Evolutionary conservation across 768 basidiomycete genomes (phyloP), one percentile per base, ranked within the genome.

Genomic region (Leccinellum rugosiceps): DNA sequence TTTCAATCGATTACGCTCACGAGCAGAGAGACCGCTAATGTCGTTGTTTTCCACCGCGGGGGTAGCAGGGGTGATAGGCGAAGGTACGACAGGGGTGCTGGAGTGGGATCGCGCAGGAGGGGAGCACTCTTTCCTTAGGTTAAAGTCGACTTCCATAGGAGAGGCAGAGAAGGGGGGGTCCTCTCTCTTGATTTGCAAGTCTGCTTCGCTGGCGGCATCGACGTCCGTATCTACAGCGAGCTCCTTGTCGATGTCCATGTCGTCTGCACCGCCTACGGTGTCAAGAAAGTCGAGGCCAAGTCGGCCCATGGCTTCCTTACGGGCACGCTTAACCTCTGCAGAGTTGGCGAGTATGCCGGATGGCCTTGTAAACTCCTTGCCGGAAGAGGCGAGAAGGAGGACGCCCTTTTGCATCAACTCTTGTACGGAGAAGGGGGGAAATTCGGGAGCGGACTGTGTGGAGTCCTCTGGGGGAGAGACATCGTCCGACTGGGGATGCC

Each of bases 1-100:
- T 72, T 99, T 99, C 31, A 98, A 77, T 48, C 95, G 84, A 69
- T 97, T 97, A 31, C 90, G 84, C 73, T 98, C 96, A 53, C 97
- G 85, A 11, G 94, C 93, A 31, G 94, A 97, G 46, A 98, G 76
- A 6, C 81, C 82, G 44, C 67, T 75, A 4, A 77, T 59, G 60
- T 87, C 84, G 13, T 75, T 59, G 8, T 59, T 28, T 44, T 85
- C 82, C 11, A 35, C 32, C 0, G 72, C 72, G 4, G 75, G 72
- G 6, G 74, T 71, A 3, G 65, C 52, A 6, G 72, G 66, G 15
- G 80, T 75, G 9, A 83, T 74, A 0, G 86, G 83, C 0, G 85
- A 80, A 3, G 81, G 77, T 32, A 62, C 72, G 1, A 71, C 76
- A 32, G 81, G 78, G 1, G 78, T 79, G 13, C 75, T 72, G 0